Percentiles rank a stretch among this genome's conserved stretches.
Evolutionary conservation across 2,329 filamentous ascomycete genomes (phyloP).

Genomic region (Fusarium udum): DNA sequence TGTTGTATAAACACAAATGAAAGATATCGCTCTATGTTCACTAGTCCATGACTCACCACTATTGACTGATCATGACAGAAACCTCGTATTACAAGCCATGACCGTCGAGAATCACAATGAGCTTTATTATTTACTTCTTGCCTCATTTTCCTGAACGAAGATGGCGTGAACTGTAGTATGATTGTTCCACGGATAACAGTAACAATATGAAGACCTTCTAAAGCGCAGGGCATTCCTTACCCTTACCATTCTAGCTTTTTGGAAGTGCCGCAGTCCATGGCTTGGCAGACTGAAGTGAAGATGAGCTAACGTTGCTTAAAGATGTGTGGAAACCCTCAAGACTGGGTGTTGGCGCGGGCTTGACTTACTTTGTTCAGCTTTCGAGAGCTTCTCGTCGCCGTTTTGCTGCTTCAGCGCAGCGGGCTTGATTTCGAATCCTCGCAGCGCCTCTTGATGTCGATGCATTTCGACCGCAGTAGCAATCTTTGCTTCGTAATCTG

Average conservation of each 20-base stretch:
- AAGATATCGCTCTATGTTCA: not conserved
- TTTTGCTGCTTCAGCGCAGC: not conserved
- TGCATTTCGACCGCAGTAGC: not conserved
- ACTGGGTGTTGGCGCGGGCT: accelerated
- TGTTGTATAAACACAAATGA: not conserved
- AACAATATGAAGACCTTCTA: accelerated
- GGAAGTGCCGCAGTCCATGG: not conserved
- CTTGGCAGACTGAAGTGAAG: not conserved
- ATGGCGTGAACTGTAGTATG: accelerated
- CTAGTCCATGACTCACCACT: no score
- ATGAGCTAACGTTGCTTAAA: accelerated
- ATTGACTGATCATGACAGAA: not conserved
- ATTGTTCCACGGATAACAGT: accelerated
- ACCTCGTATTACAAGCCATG: accelerated
- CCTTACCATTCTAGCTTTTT: not conserved
- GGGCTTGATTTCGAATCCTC: not conserved
- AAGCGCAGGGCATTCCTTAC: no score
- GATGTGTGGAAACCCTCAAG: no score
- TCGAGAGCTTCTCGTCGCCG: accelerated
- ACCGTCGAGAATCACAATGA: accelerated
- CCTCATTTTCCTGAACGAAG: accelerated
- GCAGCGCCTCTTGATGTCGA: not conserved
- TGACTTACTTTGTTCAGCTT: not conserved
- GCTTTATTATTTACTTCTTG: accelerated
- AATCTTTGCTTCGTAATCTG: not conserved